phyloP scores from a whole-genome alignment of 2,329 filamentous ascomycete genomes.

The Sporothrix inflata region DNA sequence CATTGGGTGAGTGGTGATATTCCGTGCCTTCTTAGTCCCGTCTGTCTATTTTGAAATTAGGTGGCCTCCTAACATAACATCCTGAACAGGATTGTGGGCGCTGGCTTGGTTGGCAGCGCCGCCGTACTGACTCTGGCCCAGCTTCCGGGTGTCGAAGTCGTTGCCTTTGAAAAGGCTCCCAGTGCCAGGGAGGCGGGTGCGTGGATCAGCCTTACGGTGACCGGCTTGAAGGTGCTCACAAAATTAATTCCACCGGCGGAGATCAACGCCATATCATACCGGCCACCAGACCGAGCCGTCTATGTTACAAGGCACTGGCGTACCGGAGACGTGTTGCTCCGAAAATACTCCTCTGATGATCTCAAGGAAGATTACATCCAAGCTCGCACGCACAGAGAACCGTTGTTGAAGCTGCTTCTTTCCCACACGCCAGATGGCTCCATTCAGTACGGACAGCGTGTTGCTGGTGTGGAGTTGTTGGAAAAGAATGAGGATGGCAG shows the following conservation, averaged over 20 bases:
- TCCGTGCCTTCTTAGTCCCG: neutral
- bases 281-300: constrained; percentile 23
- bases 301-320: constrained; percentile 28
- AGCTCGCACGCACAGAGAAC: constrained; percentile 23
- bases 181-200: constrained; percentile 19
- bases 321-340: constrained; percentile 1
- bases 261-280: constrained; percentile 21
- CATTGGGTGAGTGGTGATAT: neutral
- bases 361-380: neutral
- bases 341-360: constrained; percentile 13
- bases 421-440: neutral
- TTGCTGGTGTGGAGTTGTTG: neutral
- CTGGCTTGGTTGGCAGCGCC: constrained; percentile 8
- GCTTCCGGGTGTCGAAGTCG: constrained; percentile 8
- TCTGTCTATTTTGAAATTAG: neutral
- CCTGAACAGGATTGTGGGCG: neutral
- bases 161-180: constrained; percentile 17
- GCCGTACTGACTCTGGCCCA: neutral
- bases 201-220: constrained; percentile 21
- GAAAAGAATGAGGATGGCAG: neutral
- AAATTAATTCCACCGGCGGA: neutral
- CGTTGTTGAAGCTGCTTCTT: constrained; percentile 19
- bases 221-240: constrained; percentile 11
- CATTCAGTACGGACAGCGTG: constrained; percentile 17
- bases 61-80: neutral